Conservation (phyloP, 164 flowering plant genomes). For the Tinospora cordifolia region DNA sequence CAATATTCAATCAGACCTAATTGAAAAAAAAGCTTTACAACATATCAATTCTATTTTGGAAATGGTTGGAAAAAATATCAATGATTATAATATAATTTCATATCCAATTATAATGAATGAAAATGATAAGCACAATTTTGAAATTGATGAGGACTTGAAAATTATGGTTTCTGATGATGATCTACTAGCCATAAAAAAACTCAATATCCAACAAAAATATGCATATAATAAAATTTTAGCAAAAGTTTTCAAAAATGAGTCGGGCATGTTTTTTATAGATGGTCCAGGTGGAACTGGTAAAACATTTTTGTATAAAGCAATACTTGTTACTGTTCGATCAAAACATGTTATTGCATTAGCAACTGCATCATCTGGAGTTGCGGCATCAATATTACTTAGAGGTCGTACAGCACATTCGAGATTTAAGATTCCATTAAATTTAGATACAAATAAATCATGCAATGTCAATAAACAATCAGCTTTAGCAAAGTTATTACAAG, state of each 20-base stretch:
- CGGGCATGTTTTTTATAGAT: neutral
- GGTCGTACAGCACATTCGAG: neutral
- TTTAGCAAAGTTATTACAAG: too few relatives aligned
- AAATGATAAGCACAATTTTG: neutral
- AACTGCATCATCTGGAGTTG: neutral
- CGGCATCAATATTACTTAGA: neutral
- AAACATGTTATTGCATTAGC: neutral
- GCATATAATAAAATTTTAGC: neutral
- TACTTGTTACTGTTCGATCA: neutral
- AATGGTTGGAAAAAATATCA: neutral
- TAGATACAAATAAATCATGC: neutral
- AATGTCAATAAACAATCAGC: too few relatives aligned
- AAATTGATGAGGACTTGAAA: neutral
- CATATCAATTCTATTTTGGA: neutral
- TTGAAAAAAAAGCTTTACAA: neutral
- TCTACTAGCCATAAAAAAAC: neutral
- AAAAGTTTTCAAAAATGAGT: neutral
- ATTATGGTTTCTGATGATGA: neutral
- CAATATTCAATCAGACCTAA: neutral
- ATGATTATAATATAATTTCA: neutral
- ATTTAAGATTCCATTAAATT: conserved; percentile 1
- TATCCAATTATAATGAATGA: neutral
- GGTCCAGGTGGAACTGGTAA: neutral
- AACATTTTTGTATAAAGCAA: neutral
- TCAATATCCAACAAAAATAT: neutral